Percentiles rank a stretch among this genome's conserved stretches.
Conservation (phyloP, 805 yeast species). For the Metschnikowia hibisci region DNA sequence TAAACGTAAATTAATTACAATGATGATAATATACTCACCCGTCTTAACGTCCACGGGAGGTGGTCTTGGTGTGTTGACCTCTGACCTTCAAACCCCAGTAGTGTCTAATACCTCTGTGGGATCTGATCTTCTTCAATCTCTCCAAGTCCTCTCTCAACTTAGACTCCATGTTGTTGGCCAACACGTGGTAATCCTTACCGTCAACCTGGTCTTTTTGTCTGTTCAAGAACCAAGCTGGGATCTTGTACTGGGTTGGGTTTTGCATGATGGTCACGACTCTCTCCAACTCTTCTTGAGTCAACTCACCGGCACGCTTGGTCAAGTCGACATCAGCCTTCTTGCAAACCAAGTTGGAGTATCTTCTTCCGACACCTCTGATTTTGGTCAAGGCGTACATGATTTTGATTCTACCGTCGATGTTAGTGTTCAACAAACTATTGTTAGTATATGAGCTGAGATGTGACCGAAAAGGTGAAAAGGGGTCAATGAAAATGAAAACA, state of each 20-base stretch:
- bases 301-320: slow-evolving; percentile 99
- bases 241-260: slow-evolving; percentile 98
- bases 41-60: slow-evolving; percentile 80
- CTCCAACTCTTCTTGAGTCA: slow-evolving; percentile 99
- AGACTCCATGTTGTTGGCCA: slow-evolving; percentile 98
- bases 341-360: slow-evolving; percentile 99
- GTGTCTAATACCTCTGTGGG: slow-evolving; percentile 99
- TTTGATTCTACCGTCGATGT: slow-evolving; percentile 99
- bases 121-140: slow-evolving; percentile 99
- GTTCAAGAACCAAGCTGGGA: slow-evolving; percentile 97
- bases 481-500: no score
- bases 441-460: slow-evolving; percentile 12
- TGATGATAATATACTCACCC: slow-evolving; percentile 8
- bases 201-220: slow-evolving; percentile 98
- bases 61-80: slow-evolving; percentile 99
- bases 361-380: slow-evolving; percentile 99
- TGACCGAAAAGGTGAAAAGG: no score
- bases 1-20: slow-evolving; percentile 21
- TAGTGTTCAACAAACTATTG: slow-evolving; percentile 95
- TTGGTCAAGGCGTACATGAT: slow-evolving; percentile 99
- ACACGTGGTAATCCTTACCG: slow-evolving; percentile 98
- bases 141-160: slow-evolving; percentile 99
- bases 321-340: slow-evolving; percentile 99
- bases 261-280: slow-evolving; percentile 99
- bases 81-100: slow-evolving; percentile 99